phyloP scores from a whole-genome alignment of 495 filamentous ascomycete species.

The Penicillium lagena region DNA sequence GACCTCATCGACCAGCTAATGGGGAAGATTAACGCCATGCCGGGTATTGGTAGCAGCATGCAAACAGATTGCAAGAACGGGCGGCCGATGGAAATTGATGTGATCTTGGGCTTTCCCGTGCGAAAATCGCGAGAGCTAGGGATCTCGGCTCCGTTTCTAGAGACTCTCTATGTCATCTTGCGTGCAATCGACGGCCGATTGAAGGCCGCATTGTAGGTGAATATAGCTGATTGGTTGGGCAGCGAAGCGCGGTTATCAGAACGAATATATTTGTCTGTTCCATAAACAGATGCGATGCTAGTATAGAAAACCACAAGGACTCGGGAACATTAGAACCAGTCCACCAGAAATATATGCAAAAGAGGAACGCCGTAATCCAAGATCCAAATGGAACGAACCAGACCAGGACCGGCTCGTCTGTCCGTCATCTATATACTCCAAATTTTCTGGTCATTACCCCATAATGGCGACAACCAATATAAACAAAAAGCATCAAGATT shows the following conservation, averaged over 20 bases:
- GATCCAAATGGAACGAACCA: too few relatives aligned
- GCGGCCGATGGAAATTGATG: conserved; percentile 48
- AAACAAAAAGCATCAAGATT: too few relatives aligned
- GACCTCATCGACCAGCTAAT: conserved; percentile 35
- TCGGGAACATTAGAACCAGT: too few relatives aligned
- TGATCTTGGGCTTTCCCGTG: conserved; percentile 49
- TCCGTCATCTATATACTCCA: too few relatives aligned
- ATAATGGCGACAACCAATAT: too few relatives aligned
- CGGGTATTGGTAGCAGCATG: conserved; percentile 47
- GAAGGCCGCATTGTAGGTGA: conserved; percentile 8
- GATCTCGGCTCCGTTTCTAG: conserved; percentile 38
- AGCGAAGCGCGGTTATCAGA: background rate
- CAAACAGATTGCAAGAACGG: conserved; percentile 43
- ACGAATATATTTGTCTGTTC: background rate
- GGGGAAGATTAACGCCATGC: conserved; percentile 33
- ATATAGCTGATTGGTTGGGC: too few relatives aligned
- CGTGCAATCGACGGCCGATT: conserved; percentile 16
- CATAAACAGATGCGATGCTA: background rate
- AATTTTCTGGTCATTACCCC: too few relatives aligned
- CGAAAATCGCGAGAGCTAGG: conserved; percentile 42
- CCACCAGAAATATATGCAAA: too few relatives aligned
- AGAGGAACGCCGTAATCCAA: too few relatives aligned
- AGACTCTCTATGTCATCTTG: conserved; percentile 35
- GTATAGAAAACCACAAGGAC: too few relatives aligned
- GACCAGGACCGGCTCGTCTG: too few relatives aligned